These are phyloP conservation scores for Skeletonema menzelii DNA, from an alignment of 108 stramenopile species.

Conservation along the genomic window DNA sequence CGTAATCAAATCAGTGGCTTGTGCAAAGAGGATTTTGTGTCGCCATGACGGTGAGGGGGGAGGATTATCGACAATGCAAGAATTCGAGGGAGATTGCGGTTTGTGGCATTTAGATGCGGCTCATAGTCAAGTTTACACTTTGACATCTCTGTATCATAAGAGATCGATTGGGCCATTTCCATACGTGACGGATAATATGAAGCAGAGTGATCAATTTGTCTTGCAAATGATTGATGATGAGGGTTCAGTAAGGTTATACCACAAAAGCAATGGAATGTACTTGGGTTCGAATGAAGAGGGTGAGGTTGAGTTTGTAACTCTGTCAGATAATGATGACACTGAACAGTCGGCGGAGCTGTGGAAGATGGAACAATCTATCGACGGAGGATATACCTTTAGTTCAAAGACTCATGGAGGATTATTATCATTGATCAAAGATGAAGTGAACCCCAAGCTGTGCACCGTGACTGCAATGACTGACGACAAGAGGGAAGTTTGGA, in stretches of 20 bases:
- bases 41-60: neutral
- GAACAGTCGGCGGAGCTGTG: constrained; percentile 4
- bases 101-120: constrained; percentile 49
- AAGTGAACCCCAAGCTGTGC: constrained; percentile 9
- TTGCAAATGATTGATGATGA: constrained; percentile 16
- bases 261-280: constrained; percentile 13
- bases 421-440: constrained; percentile 14
- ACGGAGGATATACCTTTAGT: constrained; percentile 27
- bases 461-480: neutral
- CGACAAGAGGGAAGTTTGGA: constrained; percentile 41
- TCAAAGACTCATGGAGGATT: constrained; percentile 18
- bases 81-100: constrained; percentile 12
- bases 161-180: constrained; percentile 48
- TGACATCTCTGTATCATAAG: constrained; percentile 5
- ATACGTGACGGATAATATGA: constrained; percentile 39
- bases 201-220: constrained; percentile 33
- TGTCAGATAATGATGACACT: constrained; percentile 3
- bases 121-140: constrained; percentile 44
- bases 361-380: constrained; percentile 32
- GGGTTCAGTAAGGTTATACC: constrained; percentile 16
- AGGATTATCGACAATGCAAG: neutral
- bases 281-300: constrained; percentile 13
- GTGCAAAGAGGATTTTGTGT: constrained; percentile 1
- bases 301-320: constrained; percentile 5
- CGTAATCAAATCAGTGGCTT: constrained; percentile 26